phyloP scores from a whole-genome alignment of 2,329 filamentous ascomycete species.

The Aureobasidium sp. region DNA sequence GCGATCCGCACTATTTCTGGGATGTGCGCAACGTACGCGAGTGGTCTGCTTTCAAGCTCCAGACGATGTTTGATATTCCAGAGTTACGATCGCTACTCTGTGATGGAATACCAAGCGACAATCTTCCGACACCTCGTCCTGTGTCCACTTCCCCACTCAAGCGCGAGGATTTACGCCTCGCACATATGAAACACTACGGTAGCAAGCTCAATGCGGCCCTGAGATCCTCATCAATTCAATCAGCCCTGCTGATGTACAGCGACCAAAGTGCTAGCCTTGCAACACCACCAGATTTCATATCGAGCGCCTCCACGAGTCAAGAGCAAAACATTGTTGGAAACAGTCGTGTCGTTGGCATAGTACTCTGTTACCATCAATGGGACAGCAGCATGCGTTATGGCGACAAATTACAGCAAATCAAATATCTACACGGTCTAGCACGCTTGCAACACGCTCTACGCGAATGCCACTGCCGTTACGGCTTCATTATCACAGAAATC shows the following conservation, averaged over 20 bases:
- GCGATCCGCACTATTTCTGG: slow-evolving; percentile 88
- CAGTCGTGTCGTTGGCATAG: slow-evolving; percentile 68
- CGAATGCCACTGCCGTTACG: slow-evolving; percentile 85
- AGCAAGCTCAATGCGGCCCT: slow-evolving; percentile 82
- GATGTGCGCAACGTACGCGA: slow-evolving; percentile 79
- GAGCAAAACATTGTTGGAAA: slow-evolving; percentile 36
- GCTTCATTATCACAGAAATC: slow-evolving; percentile 94
- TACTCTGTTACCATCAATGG: slow-evolving; percentile 88
- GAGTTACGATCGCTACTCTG: not conserved
- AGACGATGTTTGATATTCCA: slow-evolving; percentile 43
- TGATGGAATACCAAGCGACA: not conserved
- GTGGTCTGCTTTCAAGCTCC: slow-evolving; percentile 72
- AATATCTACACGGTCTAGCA: slow-evolving; percentile 78
- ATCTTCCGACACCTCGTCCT: not conserved
- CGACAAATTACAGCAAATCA: slow-evolving; percentile 67
- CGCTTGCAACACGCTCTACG: slow-evolving; percentile 89
- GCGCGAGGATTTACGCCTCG: not conserved
- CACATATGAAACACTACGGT: slow-evolving; percentile 57
- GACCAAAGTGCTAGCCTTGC: slow-evolving; percentile 30
- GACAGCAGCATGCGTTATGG: slow-evolving; percentile 90
- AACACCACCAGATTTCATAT: slow-evolving; percentile 57
- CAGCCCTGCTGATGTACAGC: slow-evolving; percentile 26
- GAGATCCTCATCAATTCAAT: not conserved
- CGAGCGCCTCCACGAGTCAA: slow-evolving; percentile 46
- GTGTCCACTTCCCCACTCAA: not conserved